Evolutionary conservation across 2,329 filamentous ascomycete genomes (phyloP), one percentile per base, ranked within the genome.

Genomic region (Grosmannia clavigera): DNA sequence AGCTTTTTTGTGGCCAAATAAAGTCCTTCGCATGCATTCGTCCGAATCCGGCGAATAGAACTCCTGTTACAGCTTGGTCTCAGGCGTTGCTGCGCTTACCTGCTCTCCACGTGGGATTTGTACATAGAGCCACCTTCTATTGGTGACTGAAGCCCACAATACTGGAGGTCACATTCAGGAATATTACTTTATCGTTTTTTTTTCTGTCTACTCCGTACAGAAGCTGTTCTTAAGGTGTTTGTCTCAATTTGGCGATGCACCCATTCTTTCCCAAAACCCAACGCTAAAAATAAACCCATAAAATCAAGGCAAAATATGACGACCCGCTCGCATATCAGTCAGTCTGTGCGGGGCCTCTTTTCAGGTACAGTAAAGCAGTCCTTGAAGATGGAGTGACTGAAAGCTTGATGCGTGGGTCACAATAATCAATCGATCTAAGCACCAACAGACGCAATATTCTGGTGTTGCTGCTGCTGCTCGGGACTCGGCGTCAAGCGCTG

Each of bases 401-500:
- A 43, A 19, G 40, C 19, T 43, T 14, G 40, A 11, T 50, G n/a
- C 46, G 11, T 25, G 22, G n/a, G 46, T 7, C 46, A 27, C 5
- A 22, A 25, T 25, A 12, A 19, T 12, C 7, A 50, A 6, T 46
- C n/a, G n/a, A 2, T 25, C 9, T 25, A 25, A 25, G 46, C 58
- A 40, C 58, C 54, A 1, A 60, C 43, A 52, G 58, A 54, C 4
- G 52, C 11, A 40, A 56, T 3, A n/a, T 43, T 31, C 25, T 58
- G 57, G 19, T 33, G 46, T 46, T 63, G 60, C 60, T 62, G 61
- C 70, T 78, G 74, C 65, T 72, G 66, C 67, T 79, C 77, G 5
- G 76, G 77, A 59, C 74, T 77, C 2, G 78, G 78, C 9, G 78
- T 80, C 63, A 79, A 65, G 31, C 78, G 72, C 54, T 68, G 63